A percentile compares a stretch with the other conserved stretches of the same genome.
Evolutionary conservation across 148 eudicot genomes (phyloP).

Genomic region (Oxyria digyna): DNA sequence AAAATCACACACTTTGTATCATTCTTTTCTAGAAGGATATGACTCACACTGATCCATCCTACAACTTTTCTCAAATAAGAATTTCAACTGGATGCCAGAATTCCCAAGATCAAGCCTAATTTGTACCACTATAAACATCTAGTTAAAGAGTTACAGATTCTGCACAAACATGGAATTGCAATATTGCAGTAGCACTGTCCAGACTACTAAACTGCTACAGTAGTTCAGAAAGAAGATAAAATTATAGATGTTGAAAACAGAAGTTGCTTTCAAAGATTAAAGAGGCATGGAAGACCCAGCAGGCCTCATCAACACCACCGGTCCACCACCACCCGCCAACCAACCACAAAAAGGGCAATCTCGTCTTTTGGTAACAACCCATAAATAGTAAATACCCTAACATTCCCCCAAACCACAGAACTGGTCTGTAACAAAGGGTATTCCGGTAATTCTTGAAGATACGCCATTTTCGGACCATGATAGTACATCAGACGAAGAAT

Average conservation of each 20-base stretch:
- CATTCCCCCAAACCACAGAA: not conserved
- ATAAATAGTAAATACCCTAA: not conserved
- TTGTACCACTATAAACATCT: not conserved
- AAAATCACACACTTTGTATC: not conserved
- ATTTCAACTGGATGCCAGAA: not conserved
- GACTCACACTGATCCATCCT: not conserved
- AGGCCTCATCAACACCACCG: not conserved
- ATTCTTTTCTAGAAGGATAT: constrained; percentile 2
- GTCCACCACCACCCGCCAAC: not conserved
- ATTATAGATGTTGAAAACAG: not conserved
- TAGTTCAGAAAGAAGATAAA: not conserved
- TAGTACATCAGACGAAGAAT: not conserved
- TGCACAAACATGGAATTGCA: not conserved
- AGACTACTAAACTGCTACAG: not conserved
- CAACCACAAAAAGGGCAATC: not conserved
- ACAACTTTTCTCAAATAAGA: not conserved
- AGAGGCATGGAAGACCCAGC: not conserved
- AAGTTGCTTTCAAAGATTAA: not conserved
- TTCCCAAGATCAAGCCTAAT: not conserved
- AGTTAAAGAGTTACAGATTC: not conserved
- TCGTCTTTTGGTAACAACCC: not conserved
- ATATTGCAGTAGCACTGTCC: not conserved
- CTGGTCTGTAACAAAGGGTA: constrained; percentile 8
- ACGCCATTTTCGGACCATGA: constrained; percentile 1
- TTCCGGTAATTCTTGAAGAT: constrained; percentile 11